Evolutionary conservation across 495 filamentous ascomycete species (phyloP), one percentile per base, ranked within the genome.

Genomic region (Hapsidospora chrysogenum): DNA sequence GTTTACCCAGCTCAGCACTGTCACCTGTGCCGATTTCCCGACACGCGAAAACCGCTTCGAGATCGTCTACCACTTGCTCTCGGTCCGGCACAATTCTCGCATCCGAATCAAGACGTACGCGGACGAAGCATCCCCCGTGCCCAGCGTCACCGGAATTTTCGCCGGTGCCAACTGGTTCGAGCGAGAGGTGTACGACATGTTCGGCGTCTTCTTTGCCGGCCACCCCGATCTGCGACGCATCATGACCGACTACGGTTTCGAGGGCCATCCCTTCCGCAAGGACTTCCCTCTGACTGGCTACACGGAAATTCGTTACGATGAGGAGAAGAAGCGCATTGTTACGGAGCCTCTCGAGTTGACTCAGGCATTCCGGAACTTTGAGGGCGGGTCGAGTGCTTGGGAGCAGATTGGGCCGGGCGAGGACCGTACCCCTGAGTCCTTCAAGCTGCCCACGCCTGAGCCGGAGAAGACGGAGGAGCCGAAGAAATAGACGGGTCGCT

Each of bases 161-260:
- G 86, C 94, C 59, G 89, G 92, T 41, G 92, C 92, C 38, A 82
- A 96, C 55, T 99, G 92, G 92, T 96, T 92, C 58, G 92, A 99
- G 68, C 70, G 92, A 47, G 92, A 99, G 60, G 83, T 84, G 2
- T 95, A 95, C 60, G 92, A 99, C 53, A 58, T 99, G 53, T 99
- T 93, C 56, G 92, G 92, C 41, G 85, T 99, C 33, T 92, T 96
- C 69, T 96, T 99, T 64, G 60, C 73, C 38, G 82, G 76, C 32
- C 92, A 99, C 64, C 92, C 92, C 23, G 92, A 99, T 65, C 66
- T 99, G 48, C 73, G 92, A 49, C 76, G 92, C 45, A 96, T 99
- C 64, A 92, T 99, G 87, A 99, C 92, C 27, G 92, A 99, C 51
- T 99, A 99, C 58, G 92, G 92, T 32, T 99, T 99, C 51, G 92